Evolutionary conservation across 306 rosid species (phyloP).

Genomic region (Fagus sylvatica): DNA sequence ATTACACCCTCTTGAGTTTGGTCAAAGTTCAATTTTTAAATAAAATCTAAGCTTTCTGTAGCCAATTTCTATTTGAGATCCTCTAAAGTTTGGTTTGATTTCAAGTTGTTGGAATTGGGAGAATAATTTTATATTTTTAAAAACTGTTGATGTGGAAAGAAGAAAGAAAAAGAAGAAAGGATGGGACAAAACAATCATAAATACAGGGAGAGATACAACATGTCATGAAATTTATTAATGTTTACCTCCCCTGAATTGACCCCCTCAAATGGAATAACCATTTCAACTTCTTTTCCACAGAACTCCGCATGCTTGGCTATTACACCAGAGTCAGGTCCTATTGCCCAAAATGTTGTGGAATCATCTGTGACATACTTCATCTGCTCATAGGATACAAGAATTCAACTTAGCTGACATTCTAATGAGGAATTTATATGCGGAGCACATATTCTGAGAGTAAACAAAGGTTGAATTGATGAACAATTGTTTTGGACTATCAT

Average conservation of each 20-base stretch:
- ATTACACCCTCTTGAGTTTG: too few relatives aligned
- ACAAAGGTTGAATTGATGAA: not conserved
- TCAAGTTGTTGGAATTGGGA: not conserved
- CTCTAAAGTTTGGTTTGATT: too few relatives aligned
- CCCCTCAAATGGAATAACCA: conserved; percentile 95
- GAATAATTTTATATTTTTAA: not conserved
- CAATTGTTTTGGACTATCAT: not conserved
- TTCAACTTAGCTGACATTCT: conserved; percentile 26
- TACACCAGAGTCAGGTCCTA: conserved; percentile 78
- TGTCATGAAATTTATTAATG: not conserved
- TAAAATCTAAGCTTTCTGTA: not conserved
- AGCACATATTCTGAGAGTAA: not conserved
- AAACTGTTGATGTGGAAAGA: not conserved
- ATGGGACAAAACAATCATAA: not conserved
- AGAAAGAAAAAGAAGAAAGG: not conserved
- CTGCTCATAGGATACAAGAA: conserved; percentile 44
- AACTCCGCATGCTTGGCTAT: conserved; percentile 66
- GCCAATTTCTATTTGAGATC: not conserved
- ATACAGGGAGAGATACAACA: not conserved
- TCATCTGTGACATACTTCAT: conserved; percentile 87
- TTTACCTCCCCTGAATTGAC: conserved; percentile 74
- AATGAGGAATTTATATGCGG: conserved; percentile 9
- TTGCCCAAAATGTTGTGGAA: conserved; percentile 85
- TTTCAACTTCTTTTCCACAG: conserved; percentile 85
- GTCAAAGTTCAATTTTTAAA: too few relatives aligned